Base-by-base conservation (phyloP, 1,284 basidiomycete genomes). In the Cutaneotrichosporon spelunceum region DNA sequence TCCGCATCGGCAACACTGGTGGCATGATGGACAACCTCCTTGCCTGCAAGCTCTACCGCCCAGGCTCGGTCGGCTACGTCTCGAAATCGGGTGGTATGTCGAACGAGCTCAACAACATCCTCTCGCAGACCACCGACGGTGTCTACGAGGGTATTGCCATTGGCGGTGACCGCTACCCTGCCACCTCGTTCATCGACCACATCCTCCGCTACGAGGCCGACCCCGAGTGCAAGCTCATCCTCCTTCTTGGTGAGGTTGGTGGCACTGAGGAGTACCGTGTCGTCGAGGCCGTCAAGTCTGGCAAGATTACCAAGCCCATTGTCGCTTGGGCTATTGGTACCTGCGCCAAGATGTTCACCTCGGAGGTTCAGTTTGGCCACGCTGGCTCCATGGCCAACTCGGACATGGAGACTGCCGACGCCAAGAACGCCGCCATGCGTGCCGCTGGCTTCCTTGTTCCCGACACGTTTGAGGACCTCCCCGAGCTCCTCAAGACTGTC, bases 1-100 rank as follows among this genome's bases (percentile, higher is more conserved):
- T 98, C 90, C 87, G 94, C 80, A 98, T 98, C 75, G 95, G 95
- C 73, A 99, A 98, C 87, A 95, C 92, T 67, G 95, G 95, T 84
- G 94, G 90, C 78, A 98, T 98, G 95, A 98, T 98, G 93, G 96
- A 99, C 84, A 99, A 98, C 84, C 95, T 98, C 82, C 93, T 98
- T 73, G 83, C 94, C 16, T 97, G 93, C 68, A 99, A 98, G 85
- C 90, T 99, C 68, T 99, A 98, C 87, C 92, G 94, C 74, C 83
- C 94, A 52, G 96, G 95, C 65, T 94, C 93, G 24, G 91, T 99
- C 72, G 95, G 93, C 76, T 98, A 98, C 82, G 95, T 99, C 78
- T 97, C 93, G 81, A 99, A 99, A 84, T 98, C 95, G 14, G 95
- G 95, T 71, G 95, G 96, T 80, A 99, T 99, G 96, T 99, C 95